These are phyloP conservation scores for Eucalyptus marginata DNA, from an alignment of 345 rosid genomes.

Conservation along the genomic window DNA sequence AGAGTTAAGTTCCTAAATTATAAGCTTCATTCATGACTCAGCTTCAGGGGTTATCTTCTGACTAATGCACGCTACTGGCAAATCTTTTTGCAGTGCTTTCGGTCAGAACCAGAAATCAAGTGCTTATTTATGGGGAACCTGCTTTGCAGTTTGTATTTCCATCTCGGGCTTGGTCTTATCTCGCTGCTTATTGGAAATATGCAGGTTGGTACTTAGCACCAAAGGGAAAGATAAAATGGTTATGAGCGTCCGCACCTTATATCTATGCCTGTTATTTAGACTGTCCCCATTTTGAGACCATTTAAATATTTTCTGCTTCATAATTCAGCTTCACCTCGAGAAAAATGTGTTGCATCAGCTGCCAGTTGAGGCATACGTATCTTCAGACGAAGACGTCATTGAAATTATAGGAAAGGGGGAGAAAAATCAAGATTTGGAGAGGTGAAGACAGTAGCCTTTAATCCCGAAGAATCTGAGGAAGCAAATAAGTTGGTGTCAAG, in stretches of 20 bases:
- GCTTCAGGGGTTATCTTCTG: not conserved
- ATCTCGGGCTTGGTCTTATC: not conserved
- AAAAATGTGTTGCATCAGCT: not conserved
- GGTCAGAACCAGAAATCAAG: not conserved
- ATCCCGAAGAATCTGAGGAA: conserved; percentile 11
- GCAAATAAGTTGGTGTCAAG: conserved; percentile 16
- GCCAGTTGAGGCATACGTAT: not conserved
- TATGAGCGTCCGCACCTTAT: not conserved
- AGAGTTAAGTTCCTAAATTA: not conserved
- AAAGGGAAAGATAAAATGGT: not conserved
- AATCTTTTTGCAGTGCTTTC: not conserved
- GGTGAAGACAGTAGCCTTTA: not conserved
- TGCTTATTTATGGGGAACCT: not conserved
- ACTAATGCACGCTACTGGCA: not conserved
- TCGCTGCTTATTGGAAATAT: not conserved
- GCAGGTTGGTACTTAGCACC: not conserved
- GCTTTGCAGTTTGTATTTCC: not conserved
- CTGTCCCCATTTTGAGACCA: not conserved
- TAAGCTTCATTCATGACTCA: not conserved
- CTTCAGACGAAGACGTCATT: conserved; percentile 17
- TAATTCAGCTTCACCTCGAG: not conserved
- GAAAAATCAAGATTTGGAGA: conserved; percentile 17
- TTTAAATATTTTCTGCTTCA: not conserved
- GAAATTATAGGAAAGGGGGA: conserved; percentile 14
- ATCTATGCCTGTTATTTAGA: not conserved